Evolutionary conservation across 1,284 basidiomycete species (phyloP).

Genomic region (Mycena sp.): DNA sequence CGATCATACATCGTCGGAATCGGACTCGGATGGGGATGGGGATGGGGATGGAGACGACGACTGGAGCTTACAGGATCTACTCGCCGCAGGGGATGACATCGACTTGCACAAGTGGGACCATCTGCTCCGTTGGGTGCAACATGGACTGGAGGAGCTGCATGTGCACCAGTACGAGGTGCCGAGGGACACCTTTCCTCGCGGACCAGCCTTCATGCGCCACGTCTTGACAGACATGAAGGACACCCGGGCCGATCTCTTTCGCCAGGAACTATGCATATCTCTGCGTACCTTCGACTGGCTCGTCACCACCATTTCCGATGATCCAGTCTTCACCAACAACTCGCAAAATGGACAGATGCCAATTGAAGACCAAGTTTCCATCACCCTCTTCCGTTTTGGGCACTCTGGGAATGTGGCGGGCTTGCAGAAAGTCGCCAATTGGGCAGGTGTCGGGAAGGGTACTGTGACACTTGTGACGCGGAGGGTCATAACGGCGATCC

Average conservation of each 20-base stretch:
- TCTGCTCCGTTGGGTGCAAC: background rate
- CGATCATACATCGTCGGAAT: background rate
- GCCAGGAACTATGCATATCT: no score
- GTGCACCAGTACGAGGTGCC: background rate
- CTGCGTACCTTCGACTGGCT: background rate
- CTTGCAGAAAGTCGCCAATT: constrained; percentile 35
- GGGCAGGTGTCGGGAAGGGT: constrained; percentile 42
- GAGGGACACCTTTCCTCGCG: background rate
- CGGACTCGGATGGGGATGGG: background rate
- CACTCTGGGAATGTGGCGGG: constrained; percentile 45
- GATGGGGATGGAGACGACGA: background rate
- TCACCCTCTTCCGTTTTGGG: constrained; percentile 44
- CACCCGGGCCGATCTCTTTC: no score
- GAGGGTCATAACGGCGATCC: constrained; percentile 28
- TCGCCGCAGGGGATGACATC: background rate
- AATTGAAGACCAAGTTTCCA: constrained; percentile 43
- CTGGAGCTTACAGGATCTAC: background rate
- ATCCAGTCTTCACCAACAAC: constrained; percentile 11
- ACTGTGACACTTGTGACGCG: constrained; percentile 39
- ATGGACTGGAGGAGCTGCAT: background rate
- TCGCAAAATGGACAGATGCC: constrained; percentile 24
- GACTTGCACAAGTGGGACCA: background rate
- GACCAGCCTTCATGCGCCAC: no score
- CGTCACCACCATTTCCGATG: background rate
- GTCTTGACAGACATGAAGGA: no score